A percentile compares a stretch with the other conserved stretches of the same genome.
Evolutionary conservation across 345 rosid species (phyloP).

Genomic region (Noccaea caerulescens): DNA sequence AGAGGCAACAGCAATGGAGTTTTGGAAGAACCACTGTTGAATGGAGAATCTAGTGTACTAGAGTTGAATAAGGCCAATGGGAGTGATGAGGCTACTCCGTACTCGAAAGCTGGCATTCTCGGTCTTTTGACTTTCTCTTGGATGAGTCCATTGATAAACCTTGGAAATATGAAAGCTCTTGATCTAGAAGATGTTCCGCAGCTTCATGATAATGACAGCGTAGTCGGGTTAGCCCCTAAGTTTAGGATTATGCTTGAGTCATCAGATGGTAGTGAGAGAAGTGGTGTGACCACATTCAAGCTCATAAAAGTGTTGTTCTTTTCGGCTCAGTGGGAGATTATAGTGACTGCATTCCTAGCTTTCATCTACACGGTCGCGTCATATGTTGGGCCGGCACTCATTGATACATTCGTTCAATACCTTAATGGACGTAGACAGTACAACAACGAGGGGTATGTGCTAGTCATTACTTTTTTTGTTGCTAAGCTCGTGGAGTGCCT

Average conservation of each 20-base stretch:
- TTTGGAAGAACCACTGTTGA: slow-evolving; percentile 57
- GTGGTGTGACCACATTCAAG: slow-evolving; percentile 52
- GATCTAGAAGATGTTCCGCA: slow-evolving; percentile 74
- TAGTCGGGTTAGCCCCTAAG: slow-evolving; percentile 45
- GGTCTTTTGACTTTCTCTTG: slow-evolving; percentile 64
- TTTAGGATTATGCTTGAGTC: slow-evolving; percentile 54
- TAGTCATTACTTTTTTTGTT: slow-evolving; percentile 56
- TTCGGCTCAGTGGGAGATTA: slow-evolving; percentile 54
- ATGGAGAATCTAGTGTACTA: slow-evolving; percentile 25
- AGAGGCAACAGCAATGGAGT: slow-evolving; percentile 39
- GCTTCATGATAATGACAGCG: slow-evolving; percentile 57
- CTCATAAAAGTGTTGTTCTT: slow-evolving; percentile 55
- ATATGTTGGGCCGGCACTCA: slow-evolving; percentile 69
- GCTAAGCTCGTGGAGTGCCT: slow-evolving; percentile 70
- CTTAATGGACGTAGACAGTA: slow-evolving; percentile 54
- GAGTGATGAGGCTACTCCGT: slow-evolving; percentile 52
- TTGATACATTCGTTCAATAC: slow-evolving; percentile 63
- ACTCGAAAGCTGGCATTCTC: slow-evolving; percentile 52
- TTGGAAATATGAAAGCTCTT: slow-evolving; percentile 60
- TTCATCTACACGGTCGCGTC: slow-evolving; percentile 50
- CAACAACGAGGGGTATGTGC: slow-evolving; percentile 58
- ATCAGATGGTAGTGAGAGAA: slow-evolving; percentile 36
- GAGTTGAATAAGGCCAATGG: slow-evolving; percentile 44
- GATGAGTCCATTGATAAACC: slow-evolving; percentile 62
- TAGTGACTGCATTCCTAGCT: slow-evolving; percentile 48